Percentiles rank a stretch among this genome's conserved stretches.
phyloP scores from a whole-genome alignment of 1,139 yeast genomes.

The Kazachstania sp. region DNA sequence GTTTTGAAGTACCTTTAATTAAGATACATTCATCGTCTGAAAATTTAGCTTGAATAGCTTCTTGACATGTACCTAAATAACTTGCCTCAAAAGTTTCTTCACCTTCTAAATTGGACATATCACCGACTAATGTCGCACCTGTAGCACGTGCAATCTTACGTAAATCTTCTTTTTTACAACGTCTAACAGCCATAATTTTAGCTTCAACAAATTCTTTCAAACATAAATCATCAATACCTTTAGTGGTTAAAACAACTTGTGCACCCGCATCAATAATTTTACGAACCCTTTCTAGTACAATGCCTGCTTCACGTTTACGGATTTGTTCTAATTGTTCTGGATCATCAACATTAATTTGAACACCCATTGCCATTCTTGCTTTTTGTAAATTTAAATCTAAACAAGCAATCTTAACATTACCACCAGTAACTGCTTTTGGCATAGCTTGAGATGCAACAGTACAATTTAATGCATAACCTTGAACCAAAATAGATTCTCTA shows the following conservation, averaged over 20 bases:
- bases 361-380: conserved; percentile 98
- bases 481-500: conserved; percentile 72
- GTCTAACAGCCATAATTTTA: conserved; percentile 94
- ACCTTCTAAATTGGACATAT: conserved; percentile 91
- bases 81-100: conserved; percentile 91
- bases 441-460: conserved; percentile 97
- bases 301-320: conserved; percentile 88
- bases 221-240: conserved; percentile 96
- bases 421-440: conserved; percentile 64
- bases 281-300: conserved; percentile 76
- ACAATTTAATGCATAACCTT: conserved; percentile 95
- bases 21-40: conserved; percentile 97
- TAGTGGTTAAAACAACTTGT: conserved; percentile 90
- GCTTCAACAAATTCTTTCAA: conserved; percentile 93
- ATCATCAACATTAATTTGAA: conserved; percentile 91
- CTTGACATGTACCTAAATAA: conserved; percentile 84
- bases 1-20: conserved; percentile 88
- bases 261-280: conserved; percentile 92
- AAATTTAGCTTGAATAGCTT: conserved; percentile 82
- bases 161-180: conserved; percentile 94
- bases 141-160: conserved; percentile 97
- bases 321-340: conserved; percentile 96
- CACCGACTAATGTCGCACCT: conserved; percentile 84
- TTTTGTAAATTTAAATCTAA: conserved; percentile 92
- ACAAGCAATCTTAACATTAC: conserved; percentile 64